phyloP scores from a whole-genome alignment of 2,329 filamentous ascomycete species.

The Xylaria sp. region DNA sequence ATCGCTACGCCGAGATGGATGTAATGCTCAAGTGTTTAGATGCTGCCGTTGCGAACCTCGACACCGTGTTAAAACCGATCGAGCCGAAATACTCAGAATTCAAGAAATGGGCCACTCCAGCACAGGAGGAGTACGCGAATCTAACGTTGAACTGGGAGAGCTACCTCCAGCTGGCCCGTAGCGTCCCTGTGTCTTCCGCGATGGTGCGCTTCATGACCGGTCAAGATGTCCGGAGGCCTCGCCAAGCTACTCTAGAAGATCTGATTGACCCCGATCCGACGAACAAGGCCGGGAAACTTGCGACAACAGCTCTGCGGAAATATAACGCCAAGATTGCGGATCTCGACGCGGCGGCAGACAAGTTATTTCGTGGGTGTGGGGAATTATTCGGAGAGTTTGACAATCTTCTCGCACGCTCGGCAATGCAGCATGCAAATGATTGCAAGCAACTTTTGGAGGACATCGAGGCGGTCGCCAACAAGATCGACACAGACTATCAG shows the following conservation, averaged over 20 bases:
- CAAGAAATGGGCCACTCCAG: constrained; percentile 75
- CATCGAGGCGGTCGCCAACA: constrained; percentile 85
- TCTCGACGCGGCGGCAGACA: constrained; percentile 68
- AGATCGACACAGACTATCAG: constrained; percentile 87
- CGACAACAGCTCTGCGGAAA: constrained; percentile 66
- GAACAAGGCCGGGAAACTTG: constrained; percentile 75
- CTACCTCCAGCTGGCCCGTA: constrained; percentile 72
- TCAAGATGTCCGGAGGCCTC: constrained; percentile 56
- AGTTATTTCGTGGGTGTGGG: constrained; percentile 71
- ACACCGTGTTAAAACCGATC: constrained; percentile 76
- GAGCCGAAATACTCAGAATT: constrained; percentile 78
- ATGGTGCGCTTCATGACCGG: constrained; percentile 76
- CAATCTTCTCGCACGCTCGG: constrained; percentile 64
- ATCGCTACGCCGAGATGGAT: constrained; percentile 77
- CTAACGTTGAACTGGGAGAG: constrained; percentile 74
- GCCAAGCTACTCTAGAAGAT: constrained; percentile 73
- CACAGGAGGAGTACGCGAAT: constrained; percentile 74
- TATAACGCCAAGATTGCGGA: constrained; percentile 70
- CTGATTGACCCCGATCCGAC: constrained; percentile 81
- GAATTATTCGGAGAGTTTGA: constrained; percentile 72
- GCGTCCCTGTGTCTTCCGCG: constrained; percentile 71
- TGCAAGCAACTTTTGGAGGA: constrained; percentile 79
- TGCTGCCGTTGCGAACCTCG: constrained; percentile 86
- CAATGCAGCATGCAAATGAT: constrained; percentile 69
- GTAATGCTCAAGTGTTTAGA: constrained; percentile 83